Percentiles rank a stretch among this genome's conserved stretches.
phyloP scores from a whole-genome alignment of 1,139 yeast species.

The Sugiyamaella xylanicola region DNA sequence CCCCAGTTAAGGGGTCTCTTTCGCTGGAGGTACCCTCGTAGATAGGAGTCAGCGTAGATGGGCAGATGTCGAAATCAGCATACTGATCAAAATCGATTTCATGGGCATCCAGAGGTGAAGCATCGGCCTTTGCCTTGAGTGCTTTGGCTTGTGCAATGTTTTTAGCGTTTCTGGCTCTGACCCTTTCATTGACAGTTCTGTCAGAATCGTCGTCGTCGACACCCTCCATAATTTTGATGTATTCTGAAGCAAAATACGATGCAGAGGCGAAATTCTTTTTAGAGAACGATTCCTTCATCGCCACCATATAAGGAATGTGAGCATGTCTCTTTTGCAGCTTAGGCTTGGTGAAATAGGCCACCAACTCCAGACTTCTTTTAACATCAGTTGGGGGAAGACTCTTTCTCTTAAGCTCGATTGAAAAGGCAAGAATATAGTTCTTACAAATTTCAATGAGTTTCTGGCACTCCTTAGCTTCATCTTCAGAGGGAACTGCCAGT shows the following conservation, averaged over 20 bases:
- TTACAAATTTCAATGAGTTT: slow-evolving; percentile 75
- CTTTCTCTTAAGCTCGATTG: slow-evolving; percentile 89
- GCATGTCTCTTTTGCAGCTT: slow-evolving; percentile 81
- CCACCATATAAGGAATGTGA: slow-evolving; percentile 87
- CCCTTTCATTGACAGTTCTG: slow-evolving; percentile 48
- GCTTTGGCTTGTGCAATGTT: slow-evolving; percentile 60
- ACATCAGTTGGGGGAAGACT: slow-evolving; percentile 73
- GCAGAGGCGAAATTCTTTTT: slow-evolving; percentile 88
- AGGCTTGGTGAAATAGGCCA: slow-evolving; percentile 91
- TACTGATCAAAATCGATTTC: slow-evolving; percentile 91
- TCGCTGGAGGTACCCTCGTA: slow-evolving; percentile 72
- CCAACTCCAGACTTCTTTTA: slow-evolving; percentile 88
- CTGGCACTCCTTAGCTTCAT: slow-evolving; percentile 73
- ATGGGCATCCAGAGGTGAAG: slow-evolving; percentile 79
- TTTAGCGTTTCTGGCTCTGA: slow-evolving; percentile 9
- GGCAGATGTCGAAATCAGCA: slow-evolving; percentile 89
- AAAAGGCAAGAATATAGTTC: slow-evolving; percentile 88
- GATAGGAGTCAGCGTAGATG: slow-evolving; percentile 84
- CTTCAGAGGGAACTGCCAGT: slow-evolving; percentile 68
- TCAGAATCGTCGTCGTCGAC: slow-evolving; percentile 66
- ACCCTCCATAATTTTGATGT: slow-evolving; percentile 62
- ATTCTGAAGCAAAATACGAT: slow-evolving; percentile 84
- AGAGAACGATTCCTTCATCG: slow-evolving; percentile 90
- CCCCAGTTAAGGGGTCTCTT: slow-evolving; percentile 87
- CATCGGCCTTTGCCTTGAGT: slow-evolving; percentile 76